Conservation (phyloP, 1,284 basidiomycete species). For the Cerioporus squamosus region DNA sequence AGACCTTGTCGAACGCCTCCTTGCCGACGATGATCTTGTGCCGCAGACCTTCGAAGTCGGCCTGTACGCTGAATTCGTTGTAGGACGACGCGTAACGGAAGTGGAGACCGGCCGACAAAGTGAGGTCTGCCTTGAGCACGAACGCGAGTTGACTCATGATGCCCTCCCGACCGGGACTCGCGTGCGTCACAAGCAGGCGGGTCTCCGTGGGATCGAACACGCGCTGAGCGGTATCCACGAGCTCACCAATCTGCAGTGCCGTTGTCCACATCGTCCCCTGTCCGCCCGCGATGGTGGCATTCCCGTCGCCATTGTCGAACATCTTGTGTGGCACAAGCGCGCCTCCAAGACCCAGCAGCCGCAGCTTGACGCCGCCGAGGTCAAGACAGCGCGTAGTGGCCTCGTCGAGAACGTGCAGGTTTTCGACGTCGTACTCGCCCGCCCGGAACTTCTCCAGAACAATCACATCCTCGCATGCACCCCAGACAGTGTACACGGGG, state of each 20-base stretch:
- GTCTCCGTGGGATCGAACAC: slow-evolving; percentile 95
- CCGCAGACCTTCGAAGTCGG: slow-evolving; percentile 88
- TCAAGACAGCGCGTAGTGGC: slow-evolving; percentile 91
- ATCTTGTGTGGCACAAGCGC: slow-evolving; percentile 97
- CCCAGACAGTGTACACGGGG: slow-evolving; percentile 97
- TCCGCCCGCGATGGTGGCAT: slow-evolving; percentile 95
- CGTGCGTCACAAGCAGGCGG: slow-evolving; percentile 91
- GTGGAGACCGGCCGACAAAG: slow-evolving; percentile 93
- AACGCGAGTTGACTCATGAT: slow-evolving; percentile 91
- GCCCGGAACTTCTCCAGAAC: slow-evolving; percentile 93
- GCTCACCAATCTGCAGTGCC: slow-evolving; percentile 95
- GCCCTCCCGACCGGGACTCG: slow-evolving; percentile 92
- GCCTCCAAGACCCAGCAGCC: slow-evolving; percentile 94
- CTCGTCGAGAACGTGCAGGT: slow-evolving; percentile 93
- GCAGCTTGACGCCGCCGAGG: slow-evolving; percentile 91
- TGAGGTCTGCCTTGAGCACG: slow-evolving; percentile 92
- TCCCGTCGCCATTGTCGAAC: slow-evolving; percentile 96
- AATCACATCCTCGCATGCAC: slow-evolving; percentile 95
- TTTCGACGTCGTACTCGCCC: slow-evolving; percentile 82
- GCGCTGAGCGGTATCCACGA: slow-evolving; percentile 96
- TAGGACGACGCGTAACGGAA: slow-evolving; percentile 96
- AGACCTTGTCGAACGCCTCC: slow-evolving; percentile 87
- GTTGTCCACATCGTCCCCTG: slow-evolving; percentile 99
- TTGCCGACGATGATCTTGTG: slow-evolving; percentile 83
- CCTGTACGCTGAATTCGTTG: slow-evolving; percentile 96